A percentile compares a stretch with the other conserved stretches of the same genome.
Conservation (phyloP, 257 asterid species). For the Cinchona pubescens region DNA sequence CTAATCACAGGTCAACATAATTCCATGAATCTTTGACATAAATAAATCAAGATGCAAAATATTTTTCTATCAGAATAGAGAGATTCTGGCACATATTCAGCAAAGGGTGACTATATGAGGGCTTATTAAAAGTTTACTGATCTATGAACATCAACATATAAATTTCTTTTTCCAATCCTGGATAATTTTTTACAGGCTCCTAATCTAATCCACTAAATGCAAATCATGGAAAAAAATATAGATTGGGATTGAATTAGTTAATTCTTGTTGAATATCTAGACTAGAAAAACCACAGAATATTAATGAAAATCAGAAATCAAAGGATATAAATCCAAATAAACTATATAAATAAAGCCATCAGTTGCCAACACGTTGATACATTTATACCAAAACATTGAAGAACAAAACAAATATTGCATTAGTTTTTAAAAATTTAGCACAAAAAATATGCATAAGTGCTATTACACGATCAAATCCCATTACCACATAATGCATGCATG, state of each 20-base stretch:
- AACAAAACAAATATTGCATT: background rate
- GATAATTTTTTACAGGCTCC: background rate
- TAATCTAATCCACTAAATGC: background rate
- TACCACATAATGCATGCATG: too few species aligned
- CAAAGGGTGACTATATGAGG: too few species aligned
- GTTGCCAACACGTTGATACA: background rate
- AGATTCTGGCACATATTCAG: background rate
- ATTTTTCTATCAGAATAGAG: background rate
- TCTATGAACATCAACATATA: too few species aligned
- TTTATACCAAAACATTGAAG: background rate
- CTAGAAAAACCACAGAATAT: background rate
- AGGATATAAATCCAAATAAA: background rate
- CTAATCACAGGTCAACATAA: background rate
- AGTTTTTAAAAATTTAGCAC: background rate
- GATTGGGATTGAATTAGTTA: background rate
- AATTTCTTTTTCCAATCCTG: too few species aligned
- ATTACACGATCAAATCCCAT: background rate
- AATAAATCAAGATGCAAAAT: background rate
- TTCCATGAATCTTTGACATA: background rate
- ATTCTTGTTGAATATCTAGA: background rate
- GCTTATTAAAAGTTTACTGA: background rate
- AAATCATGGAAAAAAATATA: background rate
- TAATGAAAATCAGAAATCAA: background rate
- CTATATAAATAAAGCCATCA: background rate
- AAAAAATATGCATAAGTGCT: background rate